Percentiles rank a stretch among this genome's conserved stretches.
Evolutionary conservation across 106 monocot genomes (phyloP).

Genomic region (Narthecium ossifragum): DNA sequence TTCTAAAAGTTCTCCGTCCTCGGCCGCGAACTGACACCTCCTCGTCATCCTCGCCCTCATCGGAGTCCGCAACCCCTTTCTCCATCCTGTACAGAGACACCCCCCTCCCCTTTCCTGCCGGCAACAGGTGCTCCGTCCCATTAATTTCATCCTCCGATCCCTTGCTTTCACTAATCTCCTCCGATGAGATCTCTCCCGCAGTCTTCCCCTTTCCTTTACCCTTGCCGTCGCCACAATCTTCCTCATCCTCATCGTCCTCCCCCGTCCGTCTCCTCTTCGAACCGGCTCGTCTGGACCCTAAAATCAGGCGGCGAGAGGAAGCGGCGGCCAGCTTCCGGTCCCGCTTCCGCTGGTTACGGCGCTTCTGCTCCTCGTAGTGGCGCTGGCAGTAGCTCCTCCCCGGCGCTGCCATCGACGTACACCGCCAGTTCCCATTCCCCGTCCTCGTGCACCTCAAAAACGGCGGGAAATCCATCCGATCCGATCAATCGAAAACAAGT

Average conservation of each 20-base stretch:
- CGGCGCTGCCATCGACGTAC: slow-evolving; percentile 36
- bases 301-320: too few species aligned
- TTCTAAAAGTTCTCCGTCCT: neutral
- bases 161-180: too few species aligned
- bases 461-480: slow-evolving; percentile 29
- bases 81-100: neutral
- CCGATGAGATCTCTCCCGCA: too few species aligned
- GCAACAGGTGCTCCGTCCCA: neutral
- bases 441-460: slow-evolving; percentile 41
- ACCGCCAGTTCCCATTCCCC: slow-evolving; percentile 40
- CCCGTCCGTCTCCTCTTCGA: too few species aligned
- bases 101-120: too few species aligned
- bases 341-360: slow-evolving; percentile 21
- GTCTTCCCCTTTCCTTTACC: too few species aligned
- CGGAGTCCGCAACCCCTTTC: neutral
- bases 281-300: too few species aligned
- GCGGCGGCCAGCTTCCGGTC: neutral
- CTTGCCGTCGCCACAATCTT: too few species aligned
- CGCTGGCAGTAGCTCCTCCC: slow-evolving; percentile 35
- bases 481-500: too few species aligned
- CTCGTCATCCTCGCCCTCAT: slow-evolving; percentile 1
- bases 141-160: too few species aligned
- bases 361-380: slow-evolving; percentile 40
- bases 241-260: too few species aligned
- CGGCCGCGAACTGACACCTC: neutral